A percentile compares a stretch with the other conserved stretches of the same genome.
phyloP scores from a whole-genome alignment of 1,284 basidiomycete species.

The Uromyces viciae-fabae region DNA sequence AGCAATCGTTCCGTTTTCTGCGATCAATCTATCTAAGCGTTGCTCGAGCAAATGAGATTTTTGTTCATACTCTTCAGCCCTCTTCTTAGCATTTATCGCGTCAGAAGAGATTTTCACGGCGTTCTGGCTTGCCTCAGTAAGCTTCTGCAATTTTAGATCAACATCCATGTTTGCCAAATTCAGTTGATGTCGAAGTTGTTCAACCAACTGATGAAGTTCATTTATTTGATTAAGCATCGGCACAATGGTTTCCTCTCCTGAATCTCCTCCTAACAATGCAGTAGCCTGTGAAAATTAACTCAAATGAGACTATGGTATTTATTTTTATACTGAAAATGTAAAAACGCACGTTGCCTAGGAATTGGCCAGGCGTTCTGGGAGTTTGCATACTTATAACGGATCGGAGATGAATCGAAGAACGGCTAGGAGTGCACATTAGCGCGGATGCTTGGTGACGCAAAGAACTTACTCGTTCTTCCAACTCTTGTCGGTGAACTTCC shows the following conservation, averaged over 20 bases:
- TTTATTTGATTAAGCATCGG: conserved; percentile 57
- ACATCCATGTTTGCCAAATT: conserved; percentile 73
- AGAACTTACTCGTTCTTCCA: conserved; percentile 65
- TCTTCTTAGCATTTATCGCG: neutral
- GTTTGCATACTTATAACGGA: conserved; percentile 63
- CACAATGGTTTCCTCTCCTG: conserved; percentile 50
- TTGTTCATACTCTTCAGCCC: conserved; percentile 63
- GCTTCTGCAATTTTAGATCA: conserved; percentile 74
- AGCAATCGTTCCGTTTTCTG: conserved; percentile 47
- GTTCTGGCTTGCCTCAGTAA: conserved; percentile 71
- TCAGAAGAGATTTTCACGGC: conserved; percentile 54
- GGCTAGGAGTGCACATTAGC: conserved; percentile 48
- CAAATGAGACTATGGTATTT: conserved; percentile 10
- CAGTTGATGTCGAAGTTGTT: conserved; percentile 62
- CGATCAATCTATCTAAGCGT: conserved; percentile 59
- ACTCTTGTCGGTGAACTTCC: conserved; percentile 69
- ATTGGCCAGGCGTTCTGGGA: conserved; percentile 60
- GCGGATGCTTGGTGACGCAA: conserved; percentile 53
- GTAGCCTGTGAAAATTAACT: conserved; percentile 8
- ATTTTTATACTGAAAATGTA: neutral
- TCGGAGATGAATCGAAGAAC: conserved; percentile 52
- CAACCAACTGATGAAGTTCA: conserved; percentile 52
- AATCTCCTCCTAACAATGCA: conserved; percentile 22
- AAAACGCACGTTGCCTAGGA: conserved; percentile 67
- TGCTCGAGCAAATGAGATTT: conserved; percentile 64